Evolutionary conservation across 2,329 filamentous ascomycete genomes (phyloP).

Genomic region (Westerdykella sp.): DNA sequence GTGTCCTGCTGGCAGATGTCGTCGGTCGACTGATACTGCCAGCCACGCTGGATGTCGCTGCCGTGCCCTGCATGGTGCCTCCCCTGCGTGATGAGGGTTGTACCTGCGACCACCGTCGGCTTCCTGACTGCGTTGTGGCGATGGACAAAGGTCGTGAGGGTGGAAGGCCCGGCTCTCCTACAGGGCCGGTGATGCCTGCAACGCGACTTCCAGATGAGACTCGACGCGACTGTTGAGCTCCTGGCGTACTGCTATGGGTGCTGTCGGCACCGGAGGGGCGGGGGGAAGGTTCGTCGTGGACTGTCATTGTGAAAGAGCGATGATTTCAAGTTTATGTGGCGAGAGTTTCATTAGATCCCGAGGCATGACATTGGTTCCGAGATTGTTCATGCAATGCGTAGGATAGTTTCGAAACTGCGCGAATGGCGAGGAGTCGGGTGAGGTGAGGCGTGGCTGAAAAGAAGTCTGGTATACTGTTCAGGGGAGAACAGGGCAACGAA

Average conservation of each 20-base stretch:
- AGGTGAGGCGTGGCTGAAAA: constrained; percentile 18
- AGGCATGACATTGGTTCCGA: constrained; percentile 30
- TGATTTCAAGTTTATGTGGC: constrained; percentile 3
- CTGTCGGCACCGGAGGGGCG: constrained; percentile 55
- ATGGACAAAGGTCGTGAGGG: constrained; percentile 43
- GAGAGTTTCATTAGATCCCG: constrained; percentile 21
- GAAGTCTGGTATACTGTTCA: constrained; percentile 1
- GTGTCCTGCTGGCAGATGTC: constrained; percentile 70
- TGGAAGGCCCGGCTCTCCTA: constrained; percentile 44
- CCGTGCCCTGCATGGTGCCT: constrained; percentile 17
- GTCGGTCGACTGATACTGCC: constrained; percentile 49
- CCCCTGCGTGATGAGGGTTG: constrained; percentile 53
- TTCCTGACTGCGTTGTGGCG: constrained; percentile 33
- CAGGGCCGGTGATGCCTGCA: constrained; percentile 40
- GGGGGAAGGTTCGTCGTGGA: constrained; percentile 63
- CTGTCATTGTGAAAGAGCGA: constrained; percentile 28
- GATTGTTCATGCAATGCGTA: constrained; percentile 6
- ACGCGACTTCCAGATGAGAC: constrained; percentile 32
- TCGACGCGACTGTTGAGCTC: constrained; percentile 17
- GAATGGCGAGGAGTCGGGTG: constrained; percentile 8
- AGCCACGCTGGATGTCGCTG: constrained; percentile 30
- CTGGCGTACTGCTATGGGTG: constrained; percentile 35
- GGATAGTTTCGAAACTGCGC: constrained; percentile 11
- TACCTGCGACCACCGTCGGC: constrained; percentile 48
- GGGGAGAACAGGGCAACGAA: constrained; percentile 1